Conservation (phyloP, 768 basidiomycete species). For the Rhodotorula toruloides region DNA sequence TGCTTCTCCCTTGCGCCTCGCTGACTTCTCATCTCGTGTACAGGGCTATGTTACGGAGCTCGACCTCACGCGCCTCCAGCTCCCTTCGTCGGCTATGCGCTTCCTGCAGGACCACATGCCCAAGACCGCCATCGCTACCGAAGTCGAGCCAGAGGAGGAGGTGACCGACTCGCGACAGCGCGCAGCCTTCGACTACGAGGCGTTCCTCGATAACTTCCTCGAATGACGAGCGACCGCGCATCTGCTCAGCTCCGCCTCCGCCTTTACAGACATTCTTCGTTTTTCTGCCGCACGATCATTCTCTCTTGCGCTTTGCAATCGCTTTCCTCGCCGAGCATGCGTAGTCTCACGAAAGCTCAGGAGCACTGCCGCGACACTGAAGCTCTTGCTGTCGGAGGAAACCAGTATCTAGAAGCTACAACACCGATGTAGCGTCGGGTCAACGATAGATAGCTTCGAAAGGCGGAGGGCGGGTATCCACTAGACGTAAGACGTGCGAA, state of each 20-base stretch:
- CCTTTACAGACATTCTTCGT: neutral
- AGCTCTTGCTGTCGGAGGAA: too few species aligned
- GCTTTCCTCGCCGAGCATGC: too few species aligned
- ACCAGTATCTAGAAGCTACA: too few species aligned
- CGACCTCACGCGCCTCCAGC: constrained; percentile 75
- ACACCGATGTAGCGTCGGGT: too few species aligned
- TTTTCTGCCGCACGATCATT: too few species aligned
- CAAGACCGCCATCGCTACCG: constrained; percentile 36
- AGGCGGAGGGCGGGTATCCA: too few species aligned
- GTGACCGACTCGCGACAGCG: too few species aligned
- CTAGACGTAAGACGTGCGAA: too few species aligned
- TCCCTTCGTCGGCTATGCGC: constrained; percentile 68
- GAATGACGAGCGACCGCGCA: neutral
- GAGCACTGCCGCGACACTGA: too few species aligned
- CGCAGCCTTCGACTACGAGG: constrained; percentile 56
- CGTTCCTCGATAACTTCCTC: constrained; percentile 75
- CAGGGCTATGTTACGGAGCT: constrained; percentile 90
- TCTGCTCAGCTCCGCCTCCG: neutral
- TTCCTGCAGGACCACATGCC: constrained; percentile 84
- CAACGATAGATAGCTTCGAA: too few species aligned
- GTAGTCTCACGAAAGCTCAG: too few species aligned
- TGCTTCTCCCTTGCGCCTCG: neutral
- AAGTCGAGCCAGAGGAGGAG: neutral
- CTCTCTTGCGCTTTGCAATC: too few species aligned
- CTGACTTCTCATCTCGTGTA: constrained; percentile 4